A percentile compares a stretch with the other conserved stretches of the same genome.
Conservation (phyloP, 371 early-diverging fungal species). For the Apophysomyces variabilis region DNA sequence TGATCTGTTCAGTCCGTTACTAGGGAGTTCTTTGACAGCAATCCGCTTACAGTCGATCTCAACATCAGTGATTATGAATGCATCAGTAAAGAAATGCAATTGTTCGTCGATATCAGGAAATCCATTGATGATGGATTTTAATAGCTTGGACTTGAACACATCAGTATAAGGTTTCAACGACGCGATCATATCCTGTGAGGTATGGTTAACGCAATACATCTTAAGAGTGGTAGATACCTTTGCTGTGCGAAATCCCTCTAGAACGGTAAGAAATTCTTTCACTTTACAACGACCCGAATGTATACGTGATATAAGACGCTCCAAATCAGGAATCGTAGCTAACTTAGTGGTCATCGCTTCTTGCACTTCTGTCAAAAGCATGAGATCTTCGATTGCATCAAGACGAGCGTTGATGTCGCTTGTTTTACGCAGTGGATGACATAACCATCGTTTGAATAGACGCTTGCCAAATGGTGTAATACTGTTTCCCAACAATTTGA, state of each 20-base stretch:
- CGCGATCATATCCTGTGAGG: conserved; percentile 32
- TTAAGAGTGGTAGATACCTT: conserved; percentile 38
- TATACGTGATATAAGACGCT: conserved; percentile 89
- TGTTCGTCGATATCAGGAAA: conserved; percentile 59
- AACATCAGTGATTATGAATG: conserved; percentile 77
- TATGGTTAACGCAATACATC: background rate
- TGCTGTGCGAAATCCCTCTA: conserved; percentile 65
- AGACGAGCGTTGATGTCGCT: conserved; percentile 85
- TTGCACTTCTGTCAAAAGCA: conserved; percentile 53
- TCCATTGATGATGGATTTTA: conserved; percentile 43
- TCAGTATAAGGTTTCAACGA: conserved; percentile 36
- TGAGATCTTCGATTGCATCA: conserved; percentile 87
- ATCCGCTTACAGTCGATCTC: conserved; percentile 60
- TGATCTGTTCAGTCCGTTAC: conserved; percentile 32
- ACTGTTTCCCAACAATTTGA: conserved; percentile 85
- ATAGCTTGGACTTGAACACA: conserved; percentile 48
- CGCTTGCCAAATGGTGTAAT: conserved; percentile 92
- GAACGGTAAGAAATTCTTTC: conserved; percentile 71
- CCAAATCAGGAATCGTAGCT: conserved; percentile 86
- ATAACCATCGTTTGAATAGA: conserved; percentile 87
- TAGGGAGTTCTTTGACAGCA: background rate
- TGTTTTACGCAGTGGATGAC: conserved; percentile 86
- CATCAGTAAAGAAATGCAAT: conserved; percentile 66
- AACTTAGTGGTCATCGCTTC: conserved; percentile 44
- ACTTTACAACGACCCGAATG: conserved; percentile 84